Evolutionary conservation across 352 stramenopile genomes (phyloP).

Genomic region (Globisporangium camurandrum): DNA sequence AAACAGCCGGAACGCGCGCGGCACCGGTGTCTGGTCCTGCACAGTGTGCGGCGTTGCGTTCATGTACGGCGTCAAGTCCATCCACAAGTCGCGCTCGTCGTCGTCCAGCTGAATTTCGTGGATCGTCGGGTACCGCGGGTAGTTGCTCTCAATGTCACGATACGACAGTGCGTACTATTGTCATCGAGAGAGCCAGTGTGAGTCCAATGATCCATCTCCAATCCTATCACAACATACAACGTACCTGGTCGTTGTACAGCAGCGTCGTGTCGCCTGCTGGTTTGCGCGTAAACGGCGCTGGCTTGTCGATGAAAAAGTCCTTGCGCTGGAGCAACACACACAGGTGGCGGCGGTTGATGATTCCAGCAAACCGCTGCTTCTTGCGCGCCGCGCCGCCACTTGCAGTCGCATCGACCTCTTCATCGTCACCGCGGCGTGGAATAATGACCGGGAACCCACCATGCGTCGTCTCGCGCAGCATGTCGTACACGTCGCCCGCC

Average conservation of each 20-base stretch:
- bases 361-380: conserved; percentile 51
- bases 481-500: conserved; percentile 74
- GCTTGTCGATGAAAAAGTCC: conserved; percentile 79
- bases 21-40: conserved; percentile 91
- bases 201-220: neutral
- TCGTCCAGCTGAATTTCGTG: conserved; percentile 88
- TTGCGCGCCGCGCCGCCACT: conserved; percentile 10
- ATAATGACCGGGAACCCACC: conserved; percentile 71
- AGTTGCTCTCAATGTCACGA: conserved; percentile 79
- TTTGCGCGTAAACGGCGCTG: conserved; percentile 65
- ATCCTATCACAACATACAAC: neutral
- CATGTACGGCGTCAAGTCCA: conserved; percentile 97
- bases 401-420: conserved; percentile 12
- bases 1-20: conserved; percentile 95
- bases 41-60: conserved; percentile 95
- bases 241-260: conserved; percentile 75
- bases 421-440: conserved; percentile 27
- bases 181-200: neutral
- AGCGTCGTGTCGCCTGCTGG: conserved; percentile 71
- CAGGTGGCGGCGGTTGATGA: conserved; percentile 74
- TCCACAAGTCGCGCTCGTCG: conserved; percentile 80
- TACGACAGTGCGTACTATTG: conserved; percentile 73
- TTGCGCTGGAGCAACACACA: conserved; percentile 79
- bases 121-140: conserved; percentile 75
- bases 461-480: conserved; percentile 60